Percentiles rank a stretch among this genome's conserved stretches.
Evolutionary conservation across 129 eudicot species (phyloP).

Genomic region (Centaurea solstitialis): DNA sequence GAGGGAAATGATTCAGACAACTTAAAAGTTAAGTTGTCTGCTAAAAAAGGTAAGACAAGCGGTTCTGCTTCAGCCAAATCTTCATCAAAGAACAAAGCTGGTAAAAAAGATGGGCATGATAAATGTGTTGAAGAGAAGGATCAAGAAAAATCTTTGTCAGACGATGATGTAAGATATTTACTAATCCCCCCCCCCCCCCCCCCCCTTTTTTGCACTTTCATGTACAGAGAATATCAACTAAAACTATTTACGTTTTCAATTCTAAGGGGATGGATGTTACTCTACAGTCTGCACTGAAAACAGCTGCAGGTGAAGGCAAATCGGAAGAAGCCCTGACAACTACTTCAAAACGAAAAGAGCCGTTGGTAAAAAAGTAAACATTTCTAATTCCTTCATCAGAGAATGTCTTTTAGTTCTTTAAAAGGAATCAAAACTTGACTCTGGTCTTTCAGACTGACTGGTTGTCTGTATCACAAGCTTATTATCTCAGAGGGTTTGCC

Average conservation of each 20-base stretch:
- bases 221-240: neutral
- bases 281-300: slow-evolving; percentile 43
- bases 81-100: slow-evolving; percentile 32
- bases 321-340: slow-evolving; percentile 39
- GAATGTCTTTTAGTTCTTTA: neutral
- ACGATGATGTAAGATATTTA: slow-evolving; percentile 46
- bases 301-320: slow-evolving; percentile 47
- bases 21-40: slow-evolving; percentile 28
- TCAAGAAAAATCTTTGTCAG: slow-evolving; percentile 36
- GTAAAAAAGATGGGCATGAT: slow-evolving; percentile 43
- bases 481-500: too few species aligned
- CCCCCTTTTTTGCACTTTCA: neutral
- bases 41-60: slow-evolving; percentile 43
- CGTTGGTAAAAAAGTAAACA: slow-evolving; percentile 44
- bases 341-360: slow-evolving; percentile 61
- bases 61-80: slow-evolving; percentile 35
- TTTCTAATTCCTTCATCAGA: neutral
- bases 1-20: slow-evolving; percentile 35
- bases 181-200: neutral
- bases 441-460: neutral
- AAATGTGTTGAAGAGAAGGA: slow-evolving; percentile 49
- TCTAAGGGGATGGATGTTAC: slow-evolving; percentile 53
- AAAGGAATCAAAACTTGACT: neutral
- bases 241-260: slow-evolving; percentile 20
- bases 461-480: too few species aligned